Base-by-base conservation (phyloP, 1,284 basidiomycete species). In the Sporisorium scitamineum region DNA sequence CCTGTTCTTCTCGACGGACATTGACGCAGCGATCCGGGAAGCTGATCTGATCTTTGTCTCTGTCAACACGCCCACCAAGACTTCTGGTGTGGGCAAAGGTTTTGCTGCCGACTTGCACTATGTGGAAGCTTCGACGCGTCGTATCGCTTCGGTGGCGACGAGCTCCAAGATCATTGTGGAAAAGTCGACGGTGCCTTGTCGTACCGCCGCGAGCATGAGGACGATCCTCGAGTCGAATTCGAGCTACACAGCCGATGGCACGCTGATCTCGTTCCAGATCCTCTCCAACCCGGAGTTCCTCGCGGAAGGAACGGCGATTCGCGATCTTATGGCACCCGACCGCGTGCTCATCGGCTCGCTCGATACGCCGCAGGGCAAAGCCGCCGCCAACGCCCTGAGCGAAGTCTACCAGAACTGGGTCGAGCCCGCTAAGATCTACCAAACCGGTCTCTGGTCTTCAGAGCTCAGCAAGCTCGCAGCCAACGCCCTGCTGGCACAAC, bases 271-370 rank as follows among this genome's bases (percentile, higher is more conserved):
- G 70, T 99, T 99, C 86, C 95, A 99, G 86, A 99, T 99, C 84
- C 91, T 99, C 73, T 98, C 96, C 84, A 99, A 99, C 89, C 97
- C 96, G 70, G 95, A 99, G 87, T 99, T 99, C 89, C 89, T 99
- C 55, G 96, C 96, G 10, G 96, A 99, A 88, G 96, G 96, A 76
- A 98, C 97, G 29, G 96, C 96, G 61, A 94, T 99, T 84, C 84
- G 77, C 54, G 97, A 99, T 86, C 90, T 99, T 31, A 90, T 94
- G 86, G 87, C 86, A 29, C 96, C 96, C 11, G 96, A 99, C 88
- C 92, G 96, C 76, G 96, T 99, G 66, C 90, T 99, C 61, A 97
- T 99, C 85, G 96, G 97, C 51, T 96, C 94, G 54, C 91, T 99
- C 31, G 91, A 95, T 85, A 94, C 93, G 11, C 87, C 89, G 27